Base-by-base conservation (phyloP, 2,329 filamentous ascomycete species). In the Penicillium rolfsii region DNA sequence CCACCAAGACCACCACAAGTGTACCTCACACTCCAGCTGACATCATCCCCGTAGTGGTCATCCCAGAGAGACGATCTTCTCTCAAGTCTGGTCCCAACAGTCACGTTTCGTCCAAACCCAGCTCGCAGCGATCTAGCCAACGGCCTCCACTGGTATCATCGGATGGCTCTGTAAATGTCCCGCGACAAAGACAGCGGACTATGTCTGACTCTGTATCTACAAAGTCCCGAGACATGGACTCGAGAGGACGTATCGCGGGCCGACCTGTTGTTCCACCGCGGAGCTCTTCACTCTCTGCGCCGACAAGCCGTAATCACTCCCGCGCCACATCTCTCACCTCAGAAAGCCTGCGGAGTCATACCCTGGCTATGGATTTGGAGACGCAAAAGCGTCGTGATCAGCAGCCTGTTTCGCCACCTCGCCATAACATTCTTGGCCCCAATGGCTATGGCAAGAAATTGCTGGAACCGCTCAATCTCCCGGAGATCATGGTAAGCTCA, bases 51-150 rank as follows among this genome's bases (percentile, higher is more conserved):
- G 80, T 82, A 38, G 77, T 82, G 28, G 79, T 82, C 22, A 79
- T 82, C 57, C 81, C 81, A 1, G 73, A 82, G 62, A 73, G 81
- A 60, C 74, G 68, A 33, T 82, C 80, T 5, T 82, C 80, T 22
- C 68, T 82, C 19, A 74, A 71, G 45, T 76, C 79, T 28, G 66
- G 68, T 5, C 69, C 72, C 28, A 75, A 69, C 54, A 81, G 74
- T 52, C 68, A 75, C 56, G 69, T 67, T 52, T 73, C 76, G 46
- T 80, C 79, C 22, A 70, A 67, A 45, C 70, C 71, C n/a, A 70
- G 70, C 40, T 81, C 79, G 48, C 70, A 71, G 45, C 73, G 67
- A n/a, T 79, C 77, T 38, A 72, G 66, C 57, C 73, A 66, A 63
- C 74, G 74, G 26, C 73, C 76, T 53, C 74, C 76, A 52, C 74